Percentiles rank a stretch among this genome's conserved stretches.
Conservation (phyloP, 805 yeast genomes). For the Spathaspora passalidarum region DNA sequence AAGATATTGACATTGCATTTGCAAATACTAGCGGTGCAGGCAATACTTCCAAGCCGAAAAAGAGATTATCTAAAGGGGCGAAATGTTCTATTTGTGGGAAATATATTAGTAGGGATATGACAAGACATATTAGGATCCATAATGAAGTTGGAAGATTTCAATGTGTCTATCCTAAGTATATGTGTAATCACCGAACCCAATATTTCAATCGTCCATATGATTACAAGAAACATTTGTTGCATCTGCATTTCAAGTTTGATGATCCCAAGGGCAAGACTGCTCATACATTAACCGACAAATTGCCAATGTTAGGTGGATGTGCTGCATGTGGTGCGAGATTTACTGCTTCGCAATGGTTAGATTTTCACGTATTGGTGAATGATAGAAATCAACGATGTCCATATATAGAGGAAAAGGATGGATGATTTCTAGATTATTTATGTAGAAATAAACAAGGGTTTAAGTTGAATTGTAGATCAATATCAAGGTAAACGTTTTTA, state of each 20-base stretch:
- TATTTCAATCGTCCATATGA: constrained; percentile 45
- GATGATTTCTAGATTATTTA: no score
- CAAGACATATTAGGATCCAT: constrained; percentile 43
- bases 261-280: constrained; percentile 39
- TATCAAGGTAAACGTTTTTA: no score
- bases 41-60: constrained; percentile 16
- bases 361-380: constrained; percentile 46
- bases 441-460: no score
- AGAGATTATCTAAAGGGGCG: constrained; percentile 32
- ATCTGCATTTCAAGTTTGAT: constrained; percentile 41
- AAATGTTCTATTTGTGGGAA: constrained; percentile 39
- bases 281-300: constrained; percentile 38
- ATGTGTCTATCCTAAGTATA: constrained; percentile 38
- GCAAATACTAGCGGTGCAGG: neutral
- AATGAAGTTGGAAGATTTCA: constrained; percentile 42
- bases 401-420: constrained; percentile 13
- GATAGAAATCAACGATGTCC: constrained; percentile 21
- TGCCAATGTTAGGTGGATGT: constrained; percentile 36
- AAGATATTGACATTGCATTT: neutral
- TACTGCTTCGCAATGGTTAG: constrained; percentile 55
- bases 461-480: no score
- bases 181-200: constrained; percentile 41
- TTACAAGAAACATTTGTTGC: constrained; percentile 43
- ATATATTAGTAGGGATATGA: constrained; percentile 38
- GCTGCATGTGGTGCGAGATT: constrained; percentile 48